A percentile compares a stretch with the other conserved stretches of the same genome.
These are phyloP conservation scores for Fraxinus baroniana DNA, from an alignment of 305 asterid genomes.

Conservation along the genomic window DNA sequence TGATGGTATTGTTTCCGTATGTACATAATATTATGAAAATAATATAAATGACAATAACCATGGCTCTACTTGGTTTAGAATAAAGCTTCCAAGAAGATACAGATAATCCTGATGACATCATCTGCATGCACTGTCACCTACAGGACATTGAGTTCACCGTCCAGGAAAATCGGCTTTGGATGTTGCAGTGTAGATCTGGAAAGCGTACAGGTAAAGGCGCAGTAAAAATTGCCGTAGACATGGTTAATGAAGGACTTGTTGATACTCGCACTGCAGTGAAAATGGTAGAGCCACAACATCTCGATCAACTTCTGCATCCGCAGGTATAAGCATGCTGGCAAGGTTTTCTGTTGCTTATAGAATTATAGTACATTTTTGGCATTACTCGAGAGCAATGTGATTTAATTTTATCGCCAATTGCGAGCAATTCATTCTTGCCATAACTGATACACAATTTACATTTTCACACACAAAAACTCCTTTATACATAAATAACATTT, in stretches of 20 bases:
- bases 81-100: not conserved
- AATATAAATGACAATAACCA: not conserved
- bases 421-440: not conserved
- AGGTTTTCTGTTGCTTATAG: not conserved
- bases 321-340: slow-evolving; percentile 48
- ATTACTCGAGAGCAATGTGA: not conserved
- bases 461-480: not conserved
- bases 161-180: slow-evolving; percentile 91
- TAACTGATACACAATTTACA: not conserved
- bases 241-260: slow-evolving; percentile 81
- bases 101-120: not conserved
- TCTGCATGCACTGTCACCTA: not conserved
- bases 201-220: slow-evolving; percentile 95
- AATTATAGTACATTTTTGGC: not conserved
- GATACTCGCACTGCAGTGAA: slow-evolving; percentile 58
- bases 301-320: slow-evolving; percentile 96
- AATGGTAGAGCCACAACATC: slow-evolving; percentile 95
- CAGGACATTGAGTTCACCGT: slow-evolving; percentile 97
- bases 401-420: not conserved
- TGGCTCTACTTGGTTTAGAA: not conserved
- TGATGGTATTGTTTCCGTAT: slow-evolving; percentile 61
- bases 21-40: not conserved
- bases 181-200: slow-evolving; percentile 88
- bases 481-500: not conserved
- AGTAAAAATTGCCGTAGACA: slow-evolving; percentile 81